These are phyloP conservation scores for Stagonosporopsis vannaccii DNA, from an alignment of 2,329 filamentous ascomycete genomes.

Conservation along the genomic window DNA sequence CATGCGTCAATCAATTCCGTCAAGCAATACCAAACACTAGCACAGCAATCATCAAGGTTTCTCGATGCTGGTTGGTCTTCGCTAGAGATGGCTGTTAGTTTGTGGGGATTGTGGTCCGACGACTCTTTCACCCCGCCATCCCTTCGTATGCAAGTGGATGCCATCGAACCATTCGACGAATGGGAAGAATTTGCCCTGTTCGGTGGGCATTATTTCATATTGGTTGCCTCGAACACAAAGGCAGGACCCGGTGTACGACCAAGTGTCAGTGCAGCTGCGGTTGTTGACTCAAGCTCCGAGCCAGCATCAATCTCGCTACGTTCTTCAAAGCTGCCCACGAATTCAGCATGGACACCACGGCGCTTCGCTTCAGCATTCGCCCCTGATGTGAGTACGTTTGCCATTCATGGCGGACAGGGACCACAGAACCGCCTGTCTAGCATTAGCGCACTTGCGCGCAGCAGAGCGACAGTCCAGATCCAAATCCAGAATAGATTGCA, in stretches of 20 bases:
- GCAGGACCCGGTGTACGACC: constrained; percentile 15
- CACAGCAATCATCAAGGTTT: constrained; percentile 75
- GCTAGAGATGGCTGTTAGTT: constrained; percentile 65
- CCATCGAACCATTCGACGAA: constrained; percentile 86
- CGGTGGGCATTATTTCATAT: constrained; percentile 81
- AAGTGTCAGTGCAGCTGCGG: neutral
- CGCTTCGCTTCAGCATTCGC: constrained; percentile 52
- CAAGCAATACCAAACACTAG: constrained; percentile 69
- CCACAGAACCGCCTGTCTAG: constrained; percentile 57
- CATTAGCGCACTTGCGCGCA: constrained; percentile 49
- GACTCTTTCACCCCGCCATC: constrained; percentile 67
- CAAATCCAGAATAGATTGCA: constrained; percentile 44
- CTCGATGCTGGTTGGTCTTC: constrained; percentile 70
- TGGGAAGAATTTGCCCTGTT: constrained; percentile 95
- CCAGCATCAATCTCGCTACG: constrained; percentile 25
- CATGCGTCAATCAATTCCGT: constrained; percentile 80
- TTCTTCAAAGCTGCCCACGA: constrained; percentile 19
- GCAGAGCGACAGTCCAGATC: constrained; percentile 15
- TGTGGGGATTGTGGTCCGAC: constrained; percentile 86
- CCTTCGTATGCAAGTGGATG: constrained; percentile 69
- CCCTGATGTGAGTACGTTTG: constrained; percentile 41
- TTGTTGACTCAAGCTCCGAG: constrained; percentile 1
- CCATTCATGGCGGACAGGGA: constrained; percentile 56
- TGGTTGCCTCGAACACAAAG: constrained; percentile 65
- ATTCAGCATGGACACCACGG: constrained; percentile 35